Percentiles rank a stretch among this genome's conserved stretches.
These are phyloP conservation scores for Gossypium sturtianum DNA, from an alignment of 345 rosid species.

Conservation along the genomic window DNA sequence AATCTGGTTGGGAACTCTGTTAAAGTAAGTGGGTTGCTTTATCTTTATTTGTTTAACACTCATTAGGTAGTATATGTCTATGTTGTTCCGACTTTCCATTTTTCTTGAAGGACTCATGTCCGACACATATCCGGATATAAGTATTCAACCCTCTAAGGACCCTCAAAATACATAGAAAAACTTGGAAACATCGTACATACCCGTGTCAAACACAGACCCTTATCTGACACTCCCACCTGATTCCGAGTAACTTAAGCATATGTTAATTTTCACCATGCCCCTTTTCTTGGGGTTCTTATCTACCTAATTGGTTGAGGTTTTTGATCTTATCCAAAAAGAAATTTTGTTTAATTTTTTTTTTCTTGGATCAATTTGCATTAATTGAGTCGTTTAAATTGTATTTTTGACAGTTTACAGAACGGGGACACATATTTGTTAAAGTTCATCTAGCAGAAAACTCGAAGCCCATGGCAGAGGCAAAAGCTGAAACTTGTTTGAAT, in stretches of 20 bases:
- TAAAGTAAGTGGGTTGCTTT: constrained; percentile 49
- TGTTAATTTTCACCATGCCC: not conserved
- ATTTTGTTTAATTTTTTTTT: no score
- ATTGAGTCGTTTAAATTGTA: constrained; percentile 3
- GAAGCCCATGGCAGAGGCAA: constrained; percentile 33
- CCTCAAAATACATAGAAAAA: not conserved
- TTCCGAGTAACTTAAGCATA: not conserved
- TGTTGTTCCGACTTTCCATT: not conserved
- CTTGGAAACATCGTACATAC: not conserved
- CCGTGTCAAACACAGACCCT: not conserved
- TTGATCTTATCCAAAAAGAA: no score
- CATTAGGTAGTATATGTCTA: not conserved
- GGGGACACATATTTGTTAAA: constrained; percentile 88
- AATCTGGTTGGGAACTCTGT: constrained; percentile 97
- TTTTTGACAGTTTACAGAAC: constrained; percentile 76
- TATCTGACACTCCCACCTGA: not conserved
- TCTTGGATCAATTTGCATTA: no score
- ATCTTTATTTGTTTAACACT: not conserved
- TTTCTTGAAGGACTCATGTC: not conserved
- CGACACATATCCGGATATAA: not conserved
- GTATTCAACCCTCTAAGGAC: not conserved
- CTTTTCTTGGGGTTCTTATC: not conserved
- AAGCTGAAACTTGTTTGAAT: constrained; percentile 33
- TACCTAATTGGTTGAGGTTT: not conserved
- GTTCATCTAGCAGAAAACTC: constrained; percentile 71